These are phyloP conservation scores for Pyrus communis DNA, from an alignment of 306 rosid species.

Conservation along the genomic window DNA sequence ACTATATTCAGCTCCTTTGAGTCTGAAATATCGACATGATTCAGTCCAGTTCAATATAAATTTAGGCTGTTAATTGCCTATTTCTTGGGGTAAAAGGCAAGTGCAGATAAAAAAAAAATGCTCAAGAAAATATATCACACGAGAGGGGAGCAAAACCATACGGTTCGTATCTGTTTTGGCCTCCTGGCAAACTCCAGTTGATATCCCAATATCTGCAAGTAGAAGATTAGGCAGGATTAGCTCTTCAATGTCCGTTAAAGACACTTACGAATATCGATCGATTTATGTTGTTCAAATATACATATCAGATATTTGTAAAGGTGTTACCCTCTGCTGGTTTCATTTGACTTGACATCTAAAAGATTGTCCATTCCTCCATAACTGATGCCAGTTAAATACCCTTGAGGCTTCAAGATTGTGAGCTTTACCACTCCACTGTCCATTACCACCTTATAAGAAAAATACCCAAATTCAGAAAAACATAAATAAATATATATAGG, in stretches of 20 bases:
- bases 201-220: constrained; percentile 41
- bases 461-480: neutral
- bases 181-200: constrained; percentile 40
- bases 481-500: neutral
- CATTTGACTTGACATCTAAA: constrained; percentile 23
- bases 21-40: constrained; percentile 8
- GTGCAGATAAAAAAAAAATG: too few relatives aligned
- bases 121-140: neutral
- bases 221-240: too few relatives aligned
- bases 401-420: constrained; percentile 28
- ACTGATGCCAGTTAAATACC: constrained; percentile 19
- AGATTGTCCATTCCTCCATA: constrained; percentile 39
- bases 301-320: neutral
- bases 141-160: neutral
- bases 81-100: neutral
- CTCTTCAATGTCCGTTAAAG: too few relatives aligned
- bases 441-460: constrained; percentile 11
- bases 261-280: too few relatives aligned
- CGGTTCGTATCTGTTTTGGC: constrained; percentile 33
- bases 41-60: neutral
- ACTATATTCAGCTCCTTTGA: constrained; percentile 29
- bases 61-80: neutral
- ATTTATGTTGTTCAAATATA: neutral
- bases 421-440: constrained; percentile 27
- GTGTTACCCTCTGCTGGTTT: constrained; percentile 26